A percentile compares a stretch with the other conserved stretches of the same genome.
Conservation (phyloP, 2,329 filamentous ascomycete genomes). For the Dothideomycetes sp. region DNA sequence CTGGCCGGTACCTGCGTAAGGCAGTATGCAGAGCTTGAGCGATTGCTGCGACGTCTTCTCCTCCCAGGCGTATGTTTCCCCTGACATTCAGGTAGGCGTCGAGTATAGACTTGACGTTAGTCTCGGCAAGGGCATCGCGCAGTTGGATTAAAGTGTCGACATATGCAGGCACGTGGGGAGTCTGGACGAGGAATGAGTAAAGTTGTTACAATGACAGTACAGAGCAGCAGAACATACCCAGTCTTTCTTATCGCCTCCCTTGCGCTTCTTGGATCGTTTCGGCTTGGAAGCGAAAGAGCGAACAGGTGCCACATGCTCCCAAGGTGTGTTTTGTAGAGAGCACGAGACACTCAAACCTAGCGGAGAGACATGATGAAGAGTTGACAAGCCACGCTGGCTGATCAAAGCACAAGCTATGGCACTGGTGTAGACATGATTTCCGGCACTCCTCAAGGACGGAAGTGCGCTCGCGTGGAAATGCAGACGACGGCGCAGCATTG, state of each 20-base stretch:
- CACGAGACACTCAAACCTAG: too few species aligned
- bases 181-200: background rate
- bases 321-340: too few species aligned
- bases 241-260: background rate
- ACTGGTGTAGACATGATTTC: background rate
- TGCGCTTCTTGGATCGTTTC: background rate
- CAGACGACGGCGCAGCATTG: background rate
- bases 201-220: background rate
- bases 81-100: conserved; percentile 10
- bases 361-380: background rate
- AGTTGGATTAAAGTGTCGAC: conserved; percentile 9
- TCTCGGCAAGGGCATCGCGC: conserved; percentile 11
- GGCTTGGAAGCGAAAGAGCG: background rate
- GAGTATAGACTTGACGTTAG: conserved; percentile 12
- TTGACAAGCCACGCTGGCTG: background rate
- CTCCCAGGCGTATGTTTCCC: conserved; percentile 7
- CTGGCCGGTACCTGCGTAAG: conserved; percentile 16
- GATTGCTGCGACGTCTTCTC: conserved; percentile 20
- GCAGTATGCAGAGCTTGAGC: conserved; percentile 25
- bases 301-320: too few species aligned
- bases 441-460: background rate
- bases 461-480: background rate
- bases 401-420: background rate
- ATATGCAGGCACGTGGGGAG: conserved; percentile 1
- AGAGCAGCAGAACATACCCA: background rate